A percentile compares a stretch with the other conserved stretches of the same genome.
phyloP scores from a whole-genome alignment of 768 basidiomycete genomes.

The Boletus sensibilis region DNA sequence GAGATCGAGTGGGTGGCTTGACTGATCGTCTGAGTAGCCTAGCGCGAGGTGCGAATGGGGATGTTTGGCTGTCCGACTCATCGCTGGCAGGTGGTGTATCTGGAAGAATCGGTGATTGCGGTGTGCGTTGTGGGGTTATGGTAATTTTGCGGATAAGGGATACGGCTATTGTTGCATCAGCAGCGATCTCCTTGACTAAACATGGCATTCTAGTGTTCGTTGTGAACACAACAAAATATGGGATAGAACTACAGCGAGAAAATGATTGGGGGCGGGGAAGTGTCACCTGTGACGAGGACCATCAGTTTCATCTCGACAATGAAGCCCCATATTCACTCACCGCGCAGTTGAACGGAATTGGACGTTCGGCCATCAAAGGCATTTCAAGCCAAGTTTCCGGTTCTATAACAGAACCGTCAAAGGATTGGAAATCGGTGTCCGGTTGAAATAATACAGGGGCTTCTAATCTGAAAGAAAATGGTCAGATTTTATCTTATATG shows the following conservation, averaged over 20 bases:
- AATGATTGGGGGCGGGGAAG: conserved; percentile 61
- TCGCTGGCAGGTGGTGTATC: conserved; percentile 50
- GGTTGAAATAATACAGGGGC: conserved; percentile 63
- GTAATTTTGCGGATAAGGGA: conserved; percentile 61
- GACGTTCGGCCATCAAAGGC: conserved; percentile 60
- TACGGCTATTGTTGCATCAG: conserved; percentile 70
- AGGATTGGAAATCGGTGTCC: conserved; percentile 57
- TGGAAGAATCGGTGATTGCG: conserved; percentile 47
- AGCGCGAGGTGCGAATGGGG: conserved; percentile 9
- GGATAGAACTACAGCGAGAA: conserved; percentile 58
- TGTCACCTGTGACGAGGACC: conserved; percentile 43
- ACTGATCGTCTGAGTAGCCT: conserved; percentile 34
- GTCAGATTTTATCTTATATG: background rate
- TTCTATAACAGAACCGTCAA: conserved; percentile 44
- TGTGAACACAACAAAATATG: conserved; percentile 72
- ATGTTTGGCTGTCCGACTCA: conserved; percentile 32
- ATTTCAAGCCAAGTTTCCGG: conserved; percentile 67
- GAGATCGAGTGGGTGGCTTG: conserved; percentile 20
- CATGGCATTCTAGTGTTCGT: conserved; percentile 55
- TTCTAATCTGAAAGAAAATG: conserved; percentile 47
- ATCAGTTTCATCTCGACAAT: background rate
- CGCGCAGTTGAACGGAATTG: conserved; percentile 63
- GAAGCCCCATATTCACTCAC: conserved; percentile 40
- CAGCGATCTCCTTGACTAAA: conserved; percentile 62
- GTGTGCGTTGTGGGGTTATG: conserved; percentile 42